Evolutionary conservation across 2,329 filamentous ascomycete genomes (phyloP).

Genomic region (Rhynchosporium agropyri): DNA sequence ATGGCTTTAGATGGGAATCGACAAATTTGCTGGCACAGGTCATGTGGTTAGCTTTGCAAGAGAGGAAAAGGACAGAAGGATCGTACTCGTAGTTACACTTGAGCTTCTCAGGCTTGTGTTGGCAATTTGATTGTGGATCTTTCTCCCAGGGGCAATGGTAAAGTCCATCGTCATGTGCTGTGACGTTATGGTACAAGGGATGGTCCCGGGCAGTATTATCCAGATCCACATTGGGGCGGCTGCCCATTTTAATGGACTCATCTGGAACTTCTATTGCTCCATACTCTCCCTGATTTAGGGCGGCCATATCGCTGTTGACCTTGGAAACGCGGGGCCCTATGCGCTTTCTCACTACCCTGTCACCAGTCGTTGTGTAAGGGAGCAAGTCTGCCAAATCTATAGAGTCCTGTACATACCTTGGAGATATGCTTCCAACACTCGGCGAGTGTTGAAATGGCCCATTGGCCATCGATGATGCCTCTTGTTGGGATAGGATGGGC

Average conservation of each 20-base stretch:
- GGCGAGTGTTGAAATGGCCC: conserved; percentile 40
- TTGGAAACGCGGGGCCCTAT: conserved; percentile 40
- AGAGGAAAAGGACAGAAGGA: conserved; percentile 9
- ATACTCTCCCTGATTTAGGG: conserved; percentile 29
- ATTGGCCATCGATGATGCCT: conserved; percentile 34
- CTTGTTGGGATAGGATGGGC: conserved; percentile 31
- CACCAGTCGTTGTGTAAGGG: conserved; percentile 38
- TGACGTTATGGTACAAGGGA: conserved; percentile 69
- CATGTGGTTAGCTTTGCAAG: conserved; percentile 35
- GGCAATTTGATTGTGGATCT: conserved; percentile 70
- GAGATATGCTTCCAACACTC: conserved; percentile 37
- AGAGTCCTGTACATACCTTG: conserved; percentile 40
- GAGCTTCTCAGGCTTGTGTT: conserved; percentile 90
- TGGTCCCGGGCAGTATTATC: conserved; percentile 60
- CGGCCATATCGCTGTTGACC: conserved; percentile 37
- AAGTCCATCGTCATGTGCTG: conserved; percentile 70
- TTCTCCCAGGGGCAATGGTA: conserved; percentile 93
- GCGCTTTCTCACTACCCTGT: conserved; percentile 38
- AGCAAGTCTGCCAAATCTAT: conserved; percentile 37
- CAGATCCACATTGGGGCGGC: conserved; percentile 40
- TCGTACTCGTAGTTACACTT: conserved; percentile 99
- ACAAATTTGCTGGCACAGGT: conserved; percentile 77
- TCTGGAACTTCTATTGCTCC: conserved; percentile 37
- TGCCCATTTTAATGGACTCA: conserved; percentile 38
- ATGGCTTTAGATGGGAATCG: conserved; percentile 95